Conservation (phyloP, 1,139 yeast species). For the Ashbya aceris region DNA sequence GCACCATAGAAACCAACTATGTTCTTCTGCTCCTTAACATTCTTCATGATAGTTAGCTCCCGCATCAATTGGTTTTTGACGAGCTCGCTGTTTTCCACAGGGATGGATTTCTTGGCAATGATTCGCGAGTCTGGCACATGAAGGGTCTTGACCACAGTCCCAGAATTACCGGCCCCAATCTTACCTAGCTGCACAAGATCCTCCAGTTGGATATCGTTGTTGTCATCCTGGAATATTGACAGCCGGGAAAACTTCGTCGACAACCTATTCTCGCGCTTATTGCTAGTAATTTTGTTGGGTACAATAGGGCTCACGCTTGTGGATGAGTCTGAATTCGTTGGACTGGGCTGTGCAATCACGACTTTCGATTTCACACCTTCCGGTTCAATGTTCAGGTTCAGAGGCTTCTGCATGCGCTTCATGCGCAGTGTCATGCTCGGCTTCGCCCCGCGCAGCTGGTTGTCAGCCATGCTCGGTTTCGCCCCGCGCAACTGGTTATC, state of each 20-base stretch:
- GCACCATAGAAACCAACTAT: constrained; percentile 91
- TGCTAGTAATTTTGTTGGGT: background rate
- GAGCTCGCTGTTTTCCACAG: constrained; percentile 71
- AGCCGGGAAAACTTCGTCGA: constrained; percentile 8
- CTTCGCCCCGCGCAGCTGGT: too few relatives aligned
- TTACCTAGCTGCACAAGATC: constrained; percentile 69
- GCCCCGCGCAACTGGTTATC: too few relatives aligned
- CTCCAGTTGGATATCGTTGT: constrained; percentile 23
- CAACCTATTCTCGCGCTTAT: background rate
- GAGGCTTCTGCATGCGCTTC: constrained; percentile 2
- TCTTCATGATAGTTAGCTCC: constrained; percentile 84
- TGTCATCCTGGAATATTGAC: constrained; percentile 8
- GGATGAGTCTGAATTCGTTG: constrained; percentile 11
- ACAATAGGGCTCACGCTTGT: constrained; percentile 6
- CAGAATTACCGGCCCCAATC: constrained; percentile 90
- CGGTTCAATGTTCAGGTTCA: background rate
- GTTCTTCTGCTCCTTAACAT: constrained; percentile 67
- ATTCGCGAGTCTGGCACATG: constrained; percentile 82
- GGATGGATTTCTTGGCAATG: constrained; percentile 87
- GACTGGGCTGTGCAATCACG: constrained; percentile 6
- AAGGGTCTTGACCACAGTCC: constrained; percentile 79
- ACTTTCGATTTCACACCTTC: constrained; percentile 2
- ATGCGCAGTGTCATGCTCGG: background rate
- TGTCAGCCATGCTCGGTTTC: background rate
- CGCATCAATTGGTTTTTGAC: constrained; percentile 80